Conservation (phyloP, 345 rosid species). For the Turnera subulata region DNA sequence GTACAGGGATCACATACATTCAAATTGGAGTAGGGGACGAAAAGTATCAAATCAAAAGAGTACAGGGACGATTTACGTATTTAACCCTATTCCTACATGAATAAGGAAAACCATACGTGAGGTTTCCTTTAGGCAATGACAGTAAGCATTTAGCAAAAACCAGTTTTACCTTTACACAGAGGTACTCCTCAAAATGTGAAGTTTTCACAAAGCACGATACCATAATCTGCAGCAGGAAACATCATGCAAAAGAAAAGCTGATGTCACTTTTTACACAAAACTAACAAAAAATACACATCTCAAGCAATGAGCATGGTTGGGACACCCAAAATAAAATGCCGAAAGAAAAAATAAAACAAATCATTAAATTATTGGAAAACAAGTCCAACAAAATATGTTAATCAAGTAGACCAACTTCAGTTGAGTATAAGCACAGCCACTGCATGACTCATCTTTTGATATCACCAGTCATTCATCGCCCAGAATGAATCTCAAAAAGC, state of each 20-base stretch:
- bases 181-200: constrained; percentile 77
- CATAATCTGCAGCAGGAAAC: constrained; percentile 52
- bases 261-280: not conserved
- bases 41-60: too few species aligned
- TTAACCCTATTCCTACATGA: too few species aligned
- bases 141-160: constrained; percentile 3
- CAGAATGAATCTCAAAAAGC: too few species aligned
- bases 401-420: too few species aligned
- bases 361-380: too few species aligned
- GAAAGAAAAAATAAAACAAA: not conserved
- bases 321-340: not conserved
- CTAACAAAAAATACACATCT: not conserved
- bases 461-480: too few species aligned
- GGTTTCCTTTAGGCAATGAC: constrained; percentile 3
- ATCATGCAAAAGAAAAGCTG: constrained; percentile 11
- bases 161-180: constrained; percentile 68
- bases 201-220: constrained; percentile 93
- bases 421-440: too few species aligned
- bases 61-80: too few species aligned
- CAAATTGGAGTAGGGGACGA: too few species aligned
- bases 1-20: too few species aligned
- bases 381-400: not conserved
- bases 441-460: not conserved
- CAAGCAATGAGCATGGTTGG: not conserved
- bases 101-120: too few species aligned